Base-by-base conservation (phyloP, 129 eudicot genomes). In the Artemisia tridentata region DNA sequence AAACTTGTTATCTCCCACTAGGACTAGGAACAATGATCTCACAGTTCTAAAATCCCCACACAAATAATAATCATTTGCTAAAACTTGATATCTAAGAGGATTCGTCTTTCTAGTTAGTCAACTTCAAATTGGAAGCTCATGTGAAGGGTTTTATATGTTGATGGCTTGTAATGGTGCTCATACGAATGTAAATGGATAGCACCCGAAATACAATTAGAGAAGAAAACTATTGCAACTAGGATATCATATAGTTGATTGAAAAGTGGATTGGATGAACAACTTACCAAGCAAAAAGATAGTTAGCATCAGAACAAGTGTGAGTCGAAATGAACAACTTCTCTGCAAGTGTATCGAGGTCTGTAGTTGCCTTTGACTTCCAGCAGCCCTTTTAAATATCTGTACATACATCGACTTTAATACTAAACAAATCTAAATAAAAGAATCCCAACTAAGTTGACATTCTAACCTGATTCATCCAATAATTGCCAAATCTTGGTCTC, bases 251-350 rank as follows among this genome's bases (percentile, higher is more conserved):
- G 25, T 20, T 27, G 20, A 8, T 7, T 20, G 6, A 10, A 57
- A 27, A 57, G 15, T 7, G 11, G 45, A 48, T 15, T 47, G 51
- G 49, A 63, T 63, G 19, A 66, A 67, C 60, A 61, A 25, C 88
- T 73, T 82, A 91, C 97, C 97, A 38, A 91, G 75, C 73, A 91
- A 71, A 72, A 91, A 82, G 21, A 88, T 75, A 15, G 90, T 75
- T 63, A 88, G 79, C 90, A 88, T 80, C 73, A 88, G 75, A 65
- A 68, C 83, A 70, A 91, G 86, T 23, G 72, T 73, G 50, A 80
- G 72, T 27, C 83, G 92, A 53, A 86, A 71, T 16, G 95, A 78
- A 47, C 79, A 51, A 64, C 79, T 79, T 65, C 73, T 69, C 14
- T 80, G 88, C 69, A 72, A 69, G 71, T 71, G 71, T 68, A 76